phyloP scores from a whole-genome alignment of 768 basidiomycete genomes.

The Xerocomellus chrysenteron region DNA sequence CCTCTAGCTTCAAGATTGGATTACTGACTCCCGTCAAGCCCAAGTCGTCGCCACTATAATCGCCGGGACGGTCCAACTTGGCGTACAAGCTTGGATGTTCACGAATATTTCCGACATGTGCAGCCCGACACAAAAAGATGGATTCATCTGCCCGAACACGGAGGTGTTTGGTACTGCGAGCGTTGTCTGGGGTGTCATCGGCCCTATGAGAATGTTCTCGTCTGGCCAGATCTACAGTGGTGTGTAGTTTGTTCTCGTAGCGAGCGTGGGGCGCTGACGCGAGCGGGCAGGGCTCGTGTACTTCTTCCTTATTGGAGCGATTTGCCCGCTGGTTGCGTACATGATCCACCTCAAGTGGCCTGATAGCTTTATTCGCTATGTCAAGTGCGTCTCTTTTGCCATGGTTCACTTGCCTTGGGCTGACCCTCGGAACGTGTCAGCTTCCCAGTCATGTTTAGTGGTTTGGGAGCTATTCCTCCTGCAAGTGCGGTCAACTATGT shows the following conservation, averaged over 20 bases:
- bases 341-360: slow-evolving; percentile 59
- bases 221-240: slow-evolving; percentile 59
- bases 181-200: slow-evolving; percentile 82
- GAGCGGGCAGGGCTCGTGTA: slow-evolving; percentile 43
- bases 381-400: slow-evolving; percentile 49
- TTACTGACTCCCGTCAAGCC: slow-evolving; percentile 1
- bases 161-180: slow-evolving; percentile 78
- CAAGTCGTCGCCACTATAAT: slow-evolving; percentile 65
- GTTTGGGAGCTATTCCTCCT: slow-evolving; percentile 61
- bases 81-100: slow-evolving; percentile 64
- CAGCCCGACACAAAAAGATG: slow-evolving; percentile 34
- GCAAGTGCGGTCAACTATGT: slow-evolving; percentile 67
- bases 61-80: slow-evolving; percentile 66
- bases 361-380: slow-evolving; percentile 55
- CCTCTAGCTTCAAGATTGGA: not conserved
- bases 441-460: slow-evolving; percentile 52
- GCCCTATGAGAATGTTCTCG: slow-evolving; percentile 71
- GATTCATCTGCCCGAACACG: slow-evolving; percentile 69
- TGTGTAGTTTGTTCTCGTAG: slow-evolving; percentile 8
- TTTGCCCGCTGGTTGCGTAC: slow-evolving; percentile 58
- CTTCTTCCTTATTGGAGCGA: slow-evolving; percentile 77
- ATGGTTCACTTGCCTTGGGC: not conserved
- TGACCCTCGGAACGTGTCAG: slow-evolving; percentile 19
- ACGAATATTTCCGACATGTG: slow-evolving; percentile 38
- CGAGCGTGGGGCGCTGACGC: not conserved